Evolutionary conservation across 257 asterid genomes (phyloP).

Genomic region (Ligustrum vulgare): DNA sequence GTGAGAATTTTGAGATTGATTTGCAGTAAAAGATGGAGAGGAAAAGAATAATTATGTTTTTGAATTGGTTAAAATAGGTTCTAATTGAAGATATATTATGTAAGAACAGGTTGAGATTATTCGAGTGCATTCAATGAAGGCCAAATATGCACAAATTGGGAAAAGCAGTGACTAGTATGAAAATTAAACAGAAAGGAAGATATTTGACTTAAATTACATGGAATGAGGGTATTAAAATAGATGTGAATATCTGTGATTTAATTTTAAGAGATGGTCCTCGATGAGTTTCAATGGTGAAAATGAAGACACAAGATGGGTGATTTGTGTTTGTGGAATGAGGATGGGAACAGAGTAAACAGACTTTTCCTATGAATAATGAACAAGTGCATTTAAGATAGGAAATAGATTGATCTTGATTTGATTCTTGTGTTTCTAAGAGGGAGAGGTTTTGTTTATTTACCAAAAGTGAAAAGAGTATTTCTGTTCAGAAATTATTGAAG

Average conservation of each 20-base stretch:
- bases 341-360: neutral
- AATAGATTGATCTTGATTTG: neutral
- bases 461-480: neutral
- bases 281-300: neutral
- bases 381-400: neutral
- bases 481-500: neutral
- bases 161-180: no score
- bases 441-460: neutral
- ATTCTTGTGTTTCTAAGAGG: neutral
- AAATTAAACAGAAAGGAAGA: no score
- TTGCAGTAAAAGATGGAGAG: neutral
- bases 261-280: neutral
- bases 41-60: neutral
- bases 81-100: neutral
- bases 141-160: neutral
- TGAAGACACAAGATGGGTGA: neutral
- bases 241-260: neutral
- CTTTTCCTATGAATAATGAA: neutral
- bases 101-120: neutral
- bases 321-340: neutral
- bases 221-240: neutral
- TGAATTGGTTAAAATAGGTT: neutral
- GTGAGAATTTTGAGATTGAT: neutral
- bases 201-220: neutral
- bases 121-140: neutral